Evolutionary conservation across 2,329 filamentous ascomycete genomes (phyloP), one percentile per base, ranked within the genome.

Genomic region (Ophiostoma himal-ulmi): DNA sequence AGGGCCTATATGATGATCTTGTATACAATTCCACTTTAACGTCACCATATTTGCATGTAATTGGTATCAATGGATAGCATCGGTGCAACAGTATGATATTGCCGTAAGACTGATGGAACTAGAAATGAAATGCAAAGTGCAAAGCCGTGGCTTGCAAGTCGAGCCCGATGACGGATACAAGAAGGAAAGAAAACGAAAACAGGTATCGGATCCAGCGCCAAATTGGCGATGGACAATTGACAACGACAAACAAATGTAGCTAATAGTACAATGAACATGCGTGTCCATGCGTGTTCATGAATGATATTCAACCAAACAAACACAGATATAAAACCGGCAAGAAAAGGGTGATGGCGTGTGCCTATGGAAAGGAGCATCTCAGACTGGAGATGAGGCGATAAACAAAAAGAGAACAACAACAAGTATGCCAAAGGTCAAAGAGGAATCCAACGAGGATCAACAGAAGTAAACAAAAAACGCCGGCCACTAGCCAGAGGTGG

Each of bases 101-200:
- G 52, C 22, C 11, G 52, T 26, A 13, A 14, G 11, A 26, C 52
- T 57, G n/a, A 57, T 57, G 7, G 13, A 34, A 34, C 57, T 30
- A 17, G 5, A 36, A 34, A 34, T 62, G 17, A n/a, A 52, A 52
- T 17, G 17, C 17, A 34, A 62, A 62, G 14, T 34, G 57, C 57
- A 62, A 34, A 34, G 57, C 79, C 78, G 73, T 75, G 73, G 13
- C 75, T 76, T 26, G 78, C 77, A 0, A 80, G 82, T 72, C 67
- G 65, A 36, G 69, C 20, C 41, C 10, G 57, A 17, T 13, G 11
- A 62, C 14, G 10, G 10, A 60, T 36, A 34, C 4, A 54, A 26
- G 5, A 22, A 13, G 5, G 17, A 26, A 26, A n/a, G 17, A 57
- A 17, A 48, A 30, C 26, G 34, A 36, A 17, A 67, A 48, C 57